phyloP scores from a whole-genome alignment of 495 filamentous ascomycete genomes.

The Usnea hakonensis region DNA sequence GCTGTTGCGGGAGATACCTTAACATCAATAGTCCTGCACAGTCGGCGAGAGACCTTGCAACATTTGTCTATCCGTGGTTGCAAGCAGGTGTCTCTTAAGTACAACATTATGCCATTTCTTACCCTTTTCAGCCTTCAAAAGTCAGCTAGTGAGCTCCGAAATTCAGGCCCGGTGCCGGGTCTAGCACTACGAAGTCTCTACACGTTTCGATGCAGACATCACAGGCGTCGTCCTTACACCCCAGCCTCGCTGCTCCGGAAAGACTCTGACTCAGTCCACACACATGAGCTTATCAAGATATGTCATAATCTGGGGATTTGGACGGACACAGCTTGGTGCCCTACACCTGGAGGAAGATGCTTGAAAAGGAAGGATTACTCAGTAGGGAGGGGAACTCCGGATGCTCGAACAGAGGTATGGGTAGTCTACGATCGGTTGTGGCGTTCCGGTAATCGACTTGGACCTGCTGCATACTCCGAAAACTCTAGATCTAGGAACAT shows the following conservation, averaged over 20 bases:
- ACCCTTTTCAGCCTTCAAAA: slow-evolving; percentile 41
- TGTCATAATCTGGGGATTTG: slow-evolving; percentile 54
- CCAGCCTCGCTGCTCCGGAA: slow-evolving; percentile 46
- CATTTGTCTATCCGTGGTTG: slow-evolving; percentile 56
- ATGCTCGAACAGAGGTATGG: slow-evolving; percentile 47
- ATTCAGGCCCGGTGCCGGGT: slow-evolving; percentile 24
- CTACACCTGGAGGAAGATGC: slow-evolving; percentile 52
- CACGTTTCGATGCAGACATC: slow-evolving; percentile 54
- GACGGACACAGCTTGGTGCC: slow-evolving; percentile 60
- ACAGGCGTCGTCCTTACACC: slow-evolving; percentile 51
- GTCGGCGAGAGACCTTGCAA: slow-evolving; percentile 47
- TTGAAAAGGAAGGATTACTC: slow-evolving; percentile 52
- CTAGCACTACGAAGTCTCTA: slow-evolving; percentile 54
- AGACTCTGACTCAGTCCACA: slow-evolving; percentile 56
- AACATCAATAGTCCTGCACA: slow-evolving; percentile 44
- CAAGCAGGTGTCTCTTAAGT: slow-evolving; percentile 60
- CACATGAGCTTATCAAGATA: slow-evolving; percentile 55
- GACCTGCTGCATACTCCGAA: slow-evolving; percentile 30
- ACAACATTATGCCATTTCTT: slow-evolving; percentile 54
- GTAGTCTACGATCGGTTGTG: slow-evolving; percentile 58
- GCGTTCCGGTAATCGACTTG: slow-evolving; percentile 53
- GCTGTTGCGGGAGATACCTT: slow-evolving; percentile 50
- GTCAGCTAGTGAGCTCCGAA: background rate
- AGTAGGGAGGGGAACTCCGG: slow-evolving; percentile 43
- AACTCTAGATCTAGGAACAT: slow-evolving; percentile 17